phyloP scores from a whole-genome alignment of 768 basidiomycete genomes.

The Suillus fuscotomentosus region DNA sequence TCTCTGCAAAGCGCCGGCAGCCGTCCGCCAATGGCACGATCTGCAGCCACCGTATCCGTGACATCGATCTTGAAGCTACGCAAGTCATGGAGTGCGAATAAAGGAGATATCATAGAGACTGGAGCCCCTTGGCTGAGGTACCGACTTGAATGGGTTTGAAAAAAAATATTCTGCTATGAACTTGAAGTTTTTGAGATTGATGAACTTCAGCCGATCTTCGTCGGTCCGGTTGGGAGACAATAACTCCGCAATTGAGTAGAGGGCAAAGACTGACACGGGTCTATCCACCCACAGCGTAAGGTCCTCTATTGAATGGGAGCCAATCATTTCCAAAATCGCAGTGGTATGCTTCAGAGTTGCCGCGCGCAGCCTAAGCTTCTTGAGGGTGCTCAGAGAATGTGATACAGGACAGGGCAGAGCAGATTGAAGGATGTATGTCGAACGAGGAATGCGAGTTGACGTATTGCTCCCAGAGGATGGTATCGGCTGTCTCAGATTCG shows the following conservation, averaged over 20 bases:
- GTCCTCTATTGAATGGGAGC: too few relatives aligned
- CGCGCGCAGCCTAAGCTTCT: too few relatives aligned
- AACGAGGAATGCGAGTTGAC: conserved; percentile 26
- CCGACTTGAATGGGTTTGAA: neutral
- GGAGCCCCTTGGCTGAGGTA: neutral
- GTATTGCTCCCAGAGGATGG: conserved; percentile 70
- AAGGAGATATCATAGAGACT: neutral
- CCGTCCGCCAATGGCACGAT: neutral
- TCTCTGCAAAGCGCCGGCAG: neutral
- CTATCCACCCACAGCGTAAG: too few relatives aligned
- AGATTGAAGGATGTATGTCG: conserved; percentile 9
- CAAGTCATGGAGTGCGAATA: neutral
- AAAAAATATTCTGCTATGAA: neutral
- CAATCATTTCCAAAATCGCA: too few relatives aligned
- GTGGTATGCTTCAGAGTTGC: too few relatives aligned
- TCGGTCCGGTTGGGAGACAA: too few relatives aligned
- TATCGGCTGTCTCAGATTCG: conserved; percentile 81
- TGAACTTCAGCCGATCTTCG: too few relatives aligned
- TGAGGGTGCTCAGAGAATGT: conserved; percentile 56
- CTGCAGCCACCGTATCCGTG: neutral
- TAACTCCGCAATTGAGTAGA: too few relatives aligned
- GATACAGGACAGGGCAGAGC: conserved; percentile 56
- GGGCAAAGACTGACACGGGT: too few relatives aligned
- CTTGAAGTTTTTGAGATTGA: neutral
- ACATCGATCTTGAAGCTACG: neutral